phyloP scores from a whole-genome alignment of 2,329 filamentous ascomycete genomes.

The Arthroderma sp. region DNA sequence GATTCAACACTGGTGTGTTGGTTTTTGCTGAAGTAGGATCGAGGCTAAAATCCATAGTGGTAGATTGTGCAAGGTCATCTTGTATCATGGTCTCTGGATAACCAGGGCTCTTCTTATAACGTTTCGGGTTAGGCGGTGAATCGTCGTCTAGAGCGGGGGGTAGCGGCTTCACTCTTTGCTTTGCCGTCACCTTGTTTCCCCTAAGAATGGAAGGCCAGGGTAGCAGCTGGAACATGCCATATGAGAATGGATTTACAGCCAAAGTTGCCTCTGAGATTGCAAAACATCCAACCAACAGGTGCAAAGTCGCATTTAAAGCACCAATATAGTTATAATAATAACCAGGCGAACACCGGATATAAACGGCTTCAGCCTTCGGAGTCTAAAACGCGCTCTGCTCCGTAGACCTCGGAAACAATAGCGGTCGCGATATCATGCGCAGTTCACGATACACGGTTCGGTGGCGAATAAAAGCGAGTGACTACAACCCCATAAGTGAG shows the following conservation, averaged over 20 bases:
- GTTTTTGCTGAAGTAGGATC: neutral
- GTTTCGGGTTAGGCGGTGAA: conserved; percentile 40
- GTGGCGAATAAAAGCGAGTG: too few relatives aligned
- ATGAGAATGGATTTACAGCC: conserved; percentile 15
- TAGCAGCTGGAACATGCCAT: conserved; percentile 38
- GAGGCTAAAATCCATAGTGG: neutral
- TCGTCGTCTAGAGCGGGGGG: conserved; percentile 16
- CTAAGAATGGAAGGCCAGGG: conserved; percentile 34
- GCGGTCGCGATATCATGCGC: too few relatives aligned
- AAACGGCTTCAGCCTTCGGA: too few relatives aligned
- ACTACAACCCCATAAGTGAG: too few relatives aligned
- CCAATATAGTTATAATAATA: too few relatives aligned
- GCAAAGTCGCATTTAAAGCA: too few relatives aligned
- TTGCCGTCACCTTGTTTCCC: conserved; percentile 32
- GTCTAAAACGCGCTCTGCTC: too few relatives aligned
- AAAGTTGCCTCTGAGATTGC: neutral
- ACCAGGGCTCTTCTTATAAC: conserved; percentile 42
- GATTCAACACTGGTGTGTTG: conserved; percentile 1
- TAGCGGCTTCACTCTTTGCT: conserved; percentile 29
- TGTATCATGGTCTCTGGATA: conserved; percentile 19
- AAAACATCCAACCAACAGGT: neutral
- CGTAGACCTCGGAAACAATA: too few relatives aligned
- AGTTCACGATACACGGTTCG: too few relatives aligned
- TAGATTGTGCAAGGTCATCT: neutral
- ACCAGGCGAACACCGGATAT: too few relatives aligned